Evolutionary conservation across 495 filamentous ascomycete genomes (phyloP).

Genomic region (Talaromyces adpressus): DNA sequence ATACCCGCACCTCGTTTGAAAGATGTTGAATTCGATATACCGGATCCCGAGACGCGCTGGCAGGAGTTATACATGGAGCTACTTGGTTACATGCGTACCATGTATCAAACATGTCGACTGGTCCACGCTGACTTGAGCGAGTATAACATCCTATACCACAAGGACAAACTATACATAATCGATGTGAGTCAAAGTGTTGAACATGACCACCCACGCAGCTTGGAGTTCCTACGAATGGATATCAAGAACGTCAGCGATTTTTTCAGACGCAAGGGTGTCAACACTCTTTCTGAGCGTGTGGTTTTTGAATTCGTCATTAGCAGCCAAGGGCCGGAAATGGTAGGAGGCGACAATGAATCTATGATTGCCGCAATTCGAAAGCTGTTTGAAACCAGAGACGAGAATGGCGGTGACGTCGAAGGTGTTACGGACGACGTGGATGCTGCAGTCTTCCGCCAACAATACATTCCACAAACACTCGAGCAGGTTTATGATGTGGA

Average conservation of each 20-base stretch:
- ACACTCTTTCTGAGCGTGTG: constrained; percentile 63
- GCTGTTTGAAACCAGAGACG: constrained; percentile 40
- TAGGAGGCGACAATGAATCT: constrained; percentile 20
- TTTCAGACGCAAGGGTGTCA: constrained; percentile 77
- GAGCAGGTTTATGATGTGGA: constrained; percentile 96
- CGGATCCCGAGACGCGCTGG: constrained; percentile 58
- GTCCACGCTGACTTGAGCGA: constrained; percentile 96
- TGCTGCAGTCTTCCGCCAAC: constrained; percentile 85
- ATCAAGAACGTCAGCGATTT: constrained; percentile 93
- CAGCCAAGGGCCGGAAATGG: constrained; percentile 42
- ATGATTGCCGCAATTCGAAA: constrained; percentile 45
- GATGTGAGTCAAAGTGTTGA: constrained; percentile 97
- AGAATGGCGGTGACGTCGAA: constrained; percentile 26
- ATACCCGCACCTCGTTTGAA: constrained; percentile 77
- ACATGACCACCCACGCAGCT: constrained; percentile 84
- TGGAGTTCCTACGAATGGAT: constrained; percentile 94
- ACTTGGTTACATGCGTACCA: constrained; percentile 77
- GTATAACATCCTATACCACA: constrained; percentile 91
- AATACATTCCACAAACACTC: constrained; percentile 89
- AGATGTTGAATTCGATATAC: constrained; percentile 57
- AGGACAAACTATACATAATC: constrained; percentile 80
- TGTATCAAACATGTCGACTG: constrained; percentile 84
- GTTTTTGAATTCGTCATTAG: constrained; percentile 75
- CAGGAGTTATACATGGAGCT: constrained; percentile 72
- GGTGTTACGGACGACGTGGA: constrained; percentile 55